These are phyloP conservation scores for Kluyveromyces dobzhanskii DNA, from an alignment of 805 yeast genomes.

Conservation along the genomic window DNA sequence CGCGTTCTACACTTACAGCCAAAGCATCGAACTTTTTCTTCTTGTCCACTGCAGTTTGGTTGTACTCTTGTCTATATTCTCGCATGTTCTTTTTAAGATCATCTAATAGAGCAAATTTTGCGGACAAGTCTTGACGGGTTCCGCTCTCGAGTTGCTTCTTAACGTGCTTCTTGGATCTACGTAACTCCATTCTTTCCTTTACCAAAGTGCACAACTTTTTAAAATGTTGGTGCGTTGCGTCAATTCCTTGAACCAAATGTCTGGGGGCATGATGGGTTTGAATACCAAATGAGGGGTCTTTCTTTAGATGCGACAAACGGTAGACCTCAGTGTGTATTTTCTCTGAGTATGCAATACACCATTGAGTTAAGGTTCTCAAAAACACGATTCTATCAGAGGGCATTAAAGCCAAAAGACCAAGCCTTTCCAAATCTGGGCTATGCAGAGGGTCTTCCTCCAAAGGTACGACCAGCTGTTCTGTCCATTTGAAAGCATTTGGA, in stretches of 20 bases:
- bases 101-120: slow-evolving; percentile 14
- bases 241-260: slow-evolving; percentile 18
- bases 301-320: slow-evolving; percentile 18
- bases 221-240: slow-evolving; percentile 17
- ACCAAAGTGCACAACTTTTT: slow-evolving; percentile 19
- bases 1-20: slow-evolving; percentile 8
- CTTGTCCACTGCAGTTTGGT: background rate
- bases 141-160: slow-evolving; percentile 17
- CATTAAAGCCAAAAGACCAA: slow-evolving; percentile 19
- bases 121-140: slow-evolving; percentile 18
- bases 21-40: background rate
- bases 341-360: slow-evolving; percentile 20
- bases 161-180: slow-evolving; percentile 17
- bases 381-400: slow-evolving; percentile 22
- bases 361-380: slow-evolving; percentile 17
- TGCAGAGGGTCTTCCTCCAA: slow-evolving; percentile 20
- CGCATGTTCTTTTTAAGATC: slow-evolving; percentile 15
- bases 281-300: slow-evolving; percentile 22
- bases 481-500: slow-evolving; percentile 14
- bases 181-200: slow-evolving; percentile 18
- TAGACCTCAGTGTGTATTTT: slow-evolving; percentile 23
- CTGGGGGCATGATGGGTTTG: slow-evolving; percentile 23
- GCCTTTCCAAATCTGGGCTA: slow-evolving; percentile 15
- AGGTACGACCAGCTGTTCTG: slow-evolving; percentile 9
- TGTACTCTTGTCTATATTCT: slow-evolving; percentile 10